Evolutionary conservation across 1,284 basidiomycete species (phyloP), one percentile per base, ranked within the genome.

Genomic region (Moniliella sp.): DNA sequence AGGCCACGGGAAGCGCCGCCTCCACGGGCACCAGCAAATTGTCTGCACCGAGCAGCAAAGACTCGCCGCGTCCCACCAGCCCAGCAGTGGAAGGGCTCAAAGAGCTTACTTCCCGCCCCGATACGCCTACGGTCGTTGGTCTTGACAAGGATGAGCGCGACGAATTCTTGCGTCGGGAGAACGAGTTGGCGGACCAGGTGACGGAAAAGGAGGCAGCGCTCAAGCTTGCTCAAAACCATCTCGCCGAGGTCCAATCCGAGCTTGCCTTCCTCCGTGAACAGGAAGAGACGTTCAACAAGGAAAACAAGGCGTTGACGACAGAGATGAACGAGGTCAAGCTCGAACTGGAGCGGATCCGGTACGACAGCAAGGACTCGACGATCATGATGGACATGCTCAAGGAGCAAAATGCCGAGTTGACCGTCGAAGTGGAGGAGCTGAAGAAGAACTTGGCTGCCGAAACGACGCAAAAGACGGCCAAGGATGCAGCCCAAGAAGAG

Each of bases 311-410:
- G 19, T 39, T 54, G 36, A 38, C 44, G 69, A 52, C 78, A 3
- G 50, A 65, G 28, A 66, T 94, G 45, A 86, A 82, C 59, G 88
- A 97, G 49, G 69, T 94, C 31, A 75, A 82, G 38, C 65, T 93
- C 28, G 78, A 88, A 64, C 72, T 88, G 30, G 86, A 88, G 61
- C 71, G 86, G 25, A 69, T 97, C 30, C 80, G 79, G 48, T 88
- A 91, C 53, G 88, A 97, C 62, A 78, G 79, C 64, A 93, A 93
- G 65, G 88, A 94, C 65, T 73, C 80, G 28, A 66, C 72, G 34
- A 94, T 94, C 59, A 82, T 80, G n/a, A 73, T 88, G 37, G 91
- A 99, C 56, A 81, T 84, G 44, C 73, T 91, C 50, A 83, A 84
- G 61, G 91, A 99, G 62, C 82, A 91, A 66, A 84, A 82, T 47